Percentiles rank a stretch among this genome's conserved stretches.
These are phyloP conservation scores for Nannochloris sp. DNA, from an alignment of 139 green algal genomes.

Conservation along the genomic window DNA sequence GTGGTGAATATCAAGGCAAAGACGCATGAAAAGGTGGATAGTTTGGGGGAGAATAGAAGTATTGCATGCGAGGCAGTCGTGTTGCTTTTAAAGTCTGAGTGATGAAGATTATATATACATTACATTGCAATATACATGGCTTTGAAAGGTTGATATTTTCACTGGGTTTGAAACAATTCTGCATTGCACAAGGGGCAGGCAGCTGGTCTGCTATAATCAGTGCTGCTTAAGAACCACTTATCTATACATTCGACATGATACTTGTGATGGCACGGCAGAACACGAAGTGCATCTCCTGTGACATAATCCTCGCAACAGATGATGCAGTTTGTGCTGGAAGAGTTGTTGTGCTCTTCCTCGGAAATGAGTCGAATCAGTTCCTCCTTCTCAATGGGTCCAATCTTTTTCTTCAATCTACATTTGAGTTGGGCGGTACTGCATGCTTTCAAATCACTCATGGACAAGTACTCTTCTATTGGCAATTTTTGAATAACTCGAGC, in stretches of 20 bases:
- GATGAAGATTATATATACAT: slow-evolving; percentile 6
- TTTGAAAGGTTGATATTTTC: too few relatives aligned
- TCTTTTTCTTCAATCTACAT: slow-evolving; percentile 16
- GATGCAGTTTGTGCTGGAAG: slow-evolving; percentile 27
- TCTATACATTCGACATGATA: slow-evolving; percentile 62
- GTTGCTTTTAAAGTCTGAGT: slow-evolving; percentile 50
- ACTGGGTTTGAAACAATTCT: slow-evolving; percentile 17
- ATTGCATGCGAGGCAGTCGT: slow-evolving; percentile 92
- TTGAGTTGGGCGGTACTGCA: slow-evolving; percentile 24
- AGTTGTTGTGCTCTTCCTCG: neutral
- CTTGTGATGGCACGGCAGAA: slow-evolving; percentile 41
- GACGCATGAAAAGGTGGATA: slow-evolving; percentile 99
- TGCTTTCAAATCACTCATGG: slow-evolving; percentile 27
- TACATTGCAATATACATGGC: neutral
- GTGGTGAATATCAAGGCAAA: slow-evolving; percentile 88
- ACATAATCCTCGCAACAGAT: slow-evolving; percentile 53
- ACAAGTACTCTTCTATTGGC: slow-evolving; percentile 31
- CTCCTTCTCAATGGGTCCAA: slow-evolving; percentile 29
- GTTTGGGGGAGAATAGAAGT: slow-evolving; percentile 89
- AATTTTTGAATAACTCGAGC: slow-evolving; percentile 22
- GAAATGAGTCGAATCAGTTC: slow-evolving; percentile 27
- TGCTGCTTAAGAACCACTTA: slow-evolving; percentile 41
- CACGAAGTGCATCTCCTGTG: slow-evolving; percentile 40
- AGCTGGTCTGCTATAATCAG: slow-evolving; percentile 39
- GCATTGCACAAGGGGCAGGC: slow-evolving; percentile 53